Evolutionary conservation across 139 green algal genomes (phyloP), one percentile per base, ranked within the genome.

Genomic region (Limnomonas spitsbergensis): DNA sequence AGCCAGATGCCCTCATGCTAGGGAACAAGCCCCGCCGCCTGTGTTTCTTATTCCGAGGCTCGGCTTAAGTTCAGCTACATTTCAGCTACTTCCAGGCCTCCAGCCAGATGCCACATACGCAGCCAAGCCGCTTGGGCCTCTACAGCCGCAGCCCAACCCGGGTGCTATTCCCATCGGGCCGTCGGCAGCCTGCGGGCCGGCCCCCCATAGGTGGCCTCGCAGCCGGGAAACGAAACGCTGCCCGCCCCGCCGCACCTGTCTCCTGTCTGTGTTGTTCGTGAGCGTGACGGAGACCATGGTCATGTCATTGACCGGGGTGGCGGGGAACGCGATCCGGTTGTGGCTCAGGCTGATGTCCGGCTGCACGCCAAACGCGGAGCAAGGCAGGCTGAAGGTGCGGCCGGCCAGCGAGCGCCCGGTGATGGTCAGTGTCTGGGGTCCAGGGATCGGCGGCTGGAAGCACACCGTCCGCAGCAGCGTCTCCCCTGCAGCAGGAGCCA

Each of bases 391-490:
- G 85, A 90, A 92, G 72, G 74, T 77, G 52, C 86, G 74, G 26
- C 87, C 87, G 27, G 83, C 78, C 35, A 88, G 53, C n/a, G 76
- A 83, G 2, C 35, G 31, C 9, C 52, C 61, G 0, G 76, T 81
- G 72, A 88, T 72, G 66, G 27, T 69, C 35, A 91, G 84, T 34
- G 32, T 78, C 70, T 91, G 87, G 31, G 77, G 74, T 2, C 87
- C 87, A 3, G 84, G 66, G 40, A 89, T 89, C 6, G 87, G 78
- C 7, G 87, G 87, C 77, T 85, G 80, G 75, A 85, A 88, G 38
- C 38, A 53, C 29, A 85, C 82, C 40, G 80, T 56, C n/a, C 84
- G 78, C 78, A 86, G 27, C 35, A 53, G 35, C 9, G 68, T 74
- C 68, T 74, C 68, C 14, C 68, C 68, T 74, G 56, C 27, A 70